These are phyloP conservation scores for Epicoccum sorghinum DNA, from an alignment of 2,329 filamentous ascomycete species.

Conservation along the genomic window DNA sequence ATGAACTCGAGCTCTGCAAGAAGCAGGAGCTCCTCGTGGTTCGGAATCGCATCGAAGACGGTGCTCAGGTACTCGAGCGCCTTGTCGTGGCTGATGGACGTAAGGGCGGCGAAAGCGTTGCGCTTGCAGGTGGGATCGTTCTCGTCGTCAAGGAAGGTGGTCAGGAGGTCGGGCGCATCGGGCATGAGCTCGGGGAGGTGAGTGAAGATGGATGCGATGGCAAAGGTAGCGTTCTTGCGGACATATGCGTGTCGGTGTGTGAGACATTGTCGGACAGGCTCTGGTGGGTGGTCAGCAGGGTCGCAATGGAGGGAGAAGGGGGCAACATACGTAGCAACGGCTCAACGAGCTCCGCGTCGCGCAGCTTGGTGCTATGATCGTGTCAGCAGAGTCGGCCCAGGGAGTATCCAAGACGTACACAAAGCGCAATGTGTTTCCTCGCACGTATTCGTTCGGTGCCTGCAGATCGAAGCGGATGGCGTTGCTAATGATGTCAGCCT, in stretches of 20 bases:
- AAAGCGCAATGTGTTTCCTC: slow-evolving; percentile 97
- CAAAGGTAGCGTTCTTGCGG: slow-evolving; percentile 96
- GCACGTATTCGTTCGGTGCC: slow-evolving; percentile 97
- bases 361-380: slow-evolving; percentile 73
- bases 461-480: slow-evolving; percentile 97
- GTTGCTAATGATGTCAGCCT: slow-evolving; percentile 67
- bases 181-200: slow-evolving; percentile 92
- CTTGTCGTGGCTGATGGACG: slow-evolving; percentile 91
- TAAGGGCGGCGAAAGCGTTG: slow-evolving; percentile 92
- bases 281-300: slow-evolving; percentile 25
- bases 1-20: slow-evolving; percentile 97
- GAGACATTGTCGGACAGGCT: slow-evolving; percentile 87
- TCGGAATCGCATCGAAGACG: slow-evolving; percentile 91
- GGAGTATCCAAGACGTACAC: slow-evolving; percentile 52
- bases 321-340: slow-evolving; percentile 71
- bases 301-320: not conserved
- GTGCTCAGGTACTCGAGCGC: slow-evolving; percentile 85
- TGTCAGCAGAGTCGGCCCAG: slow-evolving; percentile 22
- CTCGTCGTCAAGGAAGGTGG: slow-evolving; percentile 86
- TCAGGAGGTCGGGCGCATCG: slow-evolving; percentile 90
- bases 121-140: slow-evolving; percentile 96
- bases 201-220: slow-evolving; percentile 87
- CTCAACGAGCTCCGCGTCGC: slow-evolving; percentile 94
- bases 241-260: slow-evolving; percentile 98
- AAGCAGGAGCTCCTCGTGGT: slow-evolving; percentile 91